Base-by-base conservation (phyloP, 331 rosid genomes). In the Dryas integrifolia region DNA sequence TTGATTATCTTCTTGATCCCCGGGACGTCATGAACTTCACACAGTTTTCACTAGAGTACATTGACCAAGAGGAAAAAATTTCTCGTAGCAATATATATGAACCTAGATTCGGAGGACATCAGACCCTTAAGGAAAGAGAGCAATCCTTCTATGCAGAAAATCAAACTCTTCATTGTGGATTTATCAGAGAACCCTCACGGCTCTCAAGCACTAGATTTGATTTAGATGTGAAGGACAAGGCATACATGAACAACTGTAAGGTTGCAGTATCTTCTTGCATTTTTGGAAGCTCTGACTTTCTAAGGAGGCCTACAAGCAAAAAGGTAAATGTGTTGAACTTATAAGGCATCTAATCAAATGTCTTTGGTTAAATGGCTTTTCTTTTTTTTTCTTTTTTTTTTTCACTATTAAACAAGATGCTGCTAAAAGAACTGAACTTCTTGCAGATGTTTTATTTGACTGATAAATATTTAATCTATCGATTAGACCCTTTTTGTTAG, bases 241-340 rank as follows among this genome's bases (percentile, higher is more conserved):
- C 82, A 41, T 89, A 84, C 84, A 88, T 94, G 97, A 72, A 65
- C 65, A 76, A 52, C 26, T 94, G 98, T 83, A 86, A 89, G 84
- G 81, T 91, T 84, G 96, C 46, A 11, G 96, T 94, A 66, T 94
- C 97, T 72, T 94, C 98, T 14, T 94, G 98, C 92, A 94, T 94
- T 79, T 94, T 94, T 80, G 98, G 98, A 64, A 89, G 92, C 89
- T 94, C 92, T 24, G 98, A 94, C 81, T 94, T 89, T 81, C 86
- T 94, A 67, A 83, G 98, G 86, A 86, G 97, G 87, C 98, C 97
- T 77, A 72, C 97, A 52, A 88, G 90, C 65, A 86, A 78, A 79
- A 84, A 75, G 94, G 98, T 91, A 82, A 85, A 39, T 73, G 63
- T 49, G 12, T 9, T 9, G 24, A 67, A 63, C 26, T 56, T 59